Percentiles rank a stretch among this genome's conserved stretches.
phyloP scores from a whole-genome alignment of 2,329 filamentous ascomycete genomes.

The Xylaria polymorpha region DNA sequence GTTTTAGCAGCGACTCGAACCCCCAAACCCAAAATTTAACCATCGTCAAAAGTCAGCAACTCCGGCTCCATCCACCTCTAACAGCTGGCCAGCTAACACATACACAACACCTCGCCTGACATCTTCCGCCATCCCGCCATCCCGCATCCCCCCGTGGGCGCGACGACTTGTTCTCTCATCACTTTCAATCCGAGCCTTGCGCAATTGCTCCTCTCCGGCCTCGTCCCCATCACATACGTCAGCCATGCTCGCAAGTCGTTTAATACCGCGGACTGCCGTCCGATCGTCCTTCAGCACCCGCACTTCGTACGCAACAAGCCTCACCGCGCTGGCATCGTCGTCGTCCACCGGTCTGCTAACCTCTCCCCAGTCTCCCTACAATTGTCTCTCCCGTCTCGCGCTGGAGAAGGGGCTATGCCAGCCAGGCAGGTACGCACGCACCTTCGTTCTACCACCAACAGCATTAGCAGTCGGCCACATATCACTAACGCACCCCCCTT shows the following conservation, averaged over 20 bases:
- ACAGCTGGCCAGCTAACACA: background rate
- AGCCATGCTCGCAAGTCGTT: slow-evolving; percentile 70
- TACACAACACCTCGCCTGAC: background rate
- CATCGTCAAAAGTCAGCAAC: slow-evolving; percentile 14
- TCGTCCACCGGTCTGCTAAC: slow-evolving; percentile 33
- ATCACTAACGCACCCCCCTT: slow-evolving; percentile 33
- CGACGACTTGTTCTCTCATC: background rate
- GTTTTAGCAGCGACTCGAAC: slow-evolving; percentile 34
- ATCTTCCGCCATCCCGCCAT: background rate
- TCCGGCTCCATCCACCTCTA: background rate
- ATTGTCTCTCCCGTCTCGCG: slow-evolving; percentile 62
- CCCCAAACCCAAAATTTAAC: slow-evolving; percentile 40
- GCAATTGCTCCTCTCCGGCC: slow-evolving; percentile 20
- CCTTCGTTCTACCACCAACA: background rate
- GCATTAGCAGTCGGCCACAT: slow-evolving; percentile 53
- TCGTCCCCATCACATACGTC: slow-evolving; percentile 1
- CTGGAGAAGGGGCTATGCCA: slow-evolving; percentile 70
- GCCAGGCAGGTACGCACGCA: slow-evolving; percentile 60
- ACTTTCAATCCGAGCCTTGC: slow-evolving; percentile 6
- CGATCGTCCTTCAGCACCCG: slow-evolving; percentile 66
- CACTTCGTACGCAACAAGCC: slow-evolving; percentile 57
- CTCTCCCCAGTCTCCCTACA: slow-evolving; percentile 59
- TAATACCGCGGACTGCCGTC: slow-evolving; percentile 68
- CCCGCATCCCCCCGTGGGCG: slow-evolving; percentile 10
- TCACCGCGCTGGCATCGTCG: slow-evolving; percentile 39